Base-by-base conservation (phyloP, 176 grass and related monocot species). In the sorghum (Sorghum bicolor) region DNA sequence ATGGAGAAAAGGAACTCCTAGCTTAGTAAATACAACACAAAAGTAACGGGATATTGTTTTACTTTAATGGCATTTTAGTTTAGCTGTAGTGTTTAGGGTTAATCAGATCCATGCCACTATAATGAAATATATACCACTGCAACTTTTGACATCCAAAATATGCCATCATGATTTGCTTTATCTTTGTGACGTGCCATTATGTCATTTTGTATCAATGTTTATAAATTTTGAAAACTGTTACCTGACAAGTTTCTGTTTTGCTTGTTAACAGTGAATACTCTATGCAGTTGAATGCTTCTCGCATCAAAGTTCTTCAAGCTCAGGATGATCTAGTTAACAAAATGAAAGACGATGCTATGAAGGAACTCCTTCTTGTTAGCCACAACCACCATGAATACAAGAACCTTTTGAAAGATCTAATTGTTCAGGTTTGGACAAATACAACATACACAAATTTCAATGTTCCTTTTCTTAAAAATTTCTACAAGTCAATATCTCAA, bases 241-340 rank as follows among this genome's bases (percentile, higher is more conserved):
- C 38, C 58, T 85, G 32, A 90, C 80, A 45, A 87, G 5, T 37
- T 41, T 72, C 36, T 83, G 12, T 66, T 50, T 52, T 85, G 31
- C 50, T 88, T 8, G 30, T 81, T 84, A 85, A 61, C 78, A 99
- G 97, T 62, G 97, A 99, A 67, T 99, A 99, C 77, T 99, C 97
- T 33, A 96, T 94, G 93, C 93, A 96, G 88, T 45, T 96, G 87
- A 99, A 99, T 90, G 93, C 97, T 65, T 99, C 97, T 66, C 91
- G 97, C 67, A 92, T 99, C 64, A 96, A 99, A 85, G 97, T 99
- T 64, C 91, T 99, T 77, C 97, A 99, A 89, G 97, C 91, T 33
- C 97, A 99, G 75, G 93, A 99, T 92, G 93, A 96, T 83, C 76
- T 99, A 75, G 97, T 96, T 68, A 99, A 89, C 76, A 86, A 89